Evolutionary conservation across 2,329 filamentous ascomycete genomes (phyloP), one percentile per base, ranked within the genome.

Genomic region (Colletotrichum destructivum): DNA sequence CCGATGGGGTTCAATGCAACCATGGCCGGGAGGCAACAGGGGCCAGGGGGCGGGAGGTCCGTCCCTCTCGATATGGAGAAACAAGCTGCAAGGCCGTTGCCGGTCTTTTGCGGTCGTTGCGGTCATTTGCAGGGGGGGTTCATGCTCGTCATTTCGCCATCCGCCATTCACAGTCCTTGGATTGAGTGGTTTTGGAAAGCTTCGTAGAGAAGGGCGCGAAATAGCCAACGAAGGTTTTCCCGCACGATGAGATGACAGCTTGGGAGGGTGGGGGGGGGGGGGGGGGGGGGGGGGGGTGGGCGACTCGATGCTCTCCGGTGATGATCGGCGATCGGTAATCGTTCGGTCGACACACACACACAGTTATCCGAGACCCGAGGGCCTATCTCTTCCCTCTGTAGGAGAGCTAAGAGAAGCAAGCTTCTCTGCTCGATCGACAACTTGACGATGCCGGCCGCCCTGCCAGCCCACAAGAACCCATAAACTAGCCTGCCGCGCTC

Each of bases 1-100:
- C 59, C 57, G 64, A 62, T 57, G n/a, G 26, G 56, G 31, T 9
- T 31, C 13, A 46, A 61, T 66, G 62, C 62, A 31, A 66, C 67
- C 15, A 16, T 61, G 42, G 62, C 56, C 67, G 42, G 49, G 56
- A 21, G 62, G 31, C 31, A 9, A 56, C 67, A 26, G 55, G 62
- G 67, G 35, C 54, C 47, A 60, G 62, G 67, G 55, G 42, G n/a
- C 55, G 38, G 21, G 23, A 18, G 38, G 21, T 16, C 18, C 11
- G 38, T 42, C 38, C 35, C 12, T 35, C 18, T 21, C 16, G 6
- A 2, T 21, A 15, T 9, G 7, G 31, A 49, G 42, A 38, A 49
- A 13, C 52, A 12, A 21, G 51, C 40, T 21, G 57, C 57, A 23
- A 52, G 26, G 55, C 42, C n/a, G 55, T 49, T 57, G 13, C 38